A percentile compares a stretch with the other conserved stretches of the same genome.
phyloP scores from a whole-genome alignment of 2,329 filamentous ascomycete genomes.

The Aspergillus flavus region DNA sequence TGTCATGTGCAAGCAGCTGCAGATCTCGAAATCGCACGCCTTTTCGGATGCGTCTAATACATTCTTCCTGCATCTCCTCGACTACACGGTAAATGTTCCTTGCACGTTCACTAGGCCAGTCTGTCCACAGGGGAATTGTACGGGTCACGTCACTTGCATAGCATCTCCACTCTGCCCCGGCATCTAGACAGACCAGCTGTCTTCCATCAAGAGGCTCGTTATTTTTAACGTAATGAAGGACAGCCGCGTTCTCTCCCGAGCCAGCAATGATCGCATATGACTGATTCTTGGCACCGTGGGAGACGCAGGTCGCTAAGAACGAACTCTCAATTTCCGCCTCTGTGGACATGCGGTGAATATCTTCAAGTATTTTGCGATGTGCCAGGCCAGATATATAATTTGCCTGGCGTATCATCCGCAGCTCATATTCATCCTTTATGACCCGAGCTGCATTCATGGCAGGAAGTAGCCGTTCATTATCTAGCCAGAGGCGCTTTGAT shows the following conservation, averaged over 20 bases:
- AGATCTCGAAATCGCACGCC: slow-evolving; percentile 81
- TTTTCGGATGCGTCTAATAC: slow-evolving; percentile 70
- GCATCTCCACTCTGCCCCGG: slow-evolving; percentile 74
- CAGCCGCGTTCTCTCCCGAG: slow-evolving; percentile 76
- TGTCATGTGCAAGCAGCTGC: slow-evolving; percentile 75
- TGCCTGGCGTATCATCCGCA: slow-evolving; percentile 71
- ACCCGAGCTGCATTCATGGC: slow-evolving; percentile 71
- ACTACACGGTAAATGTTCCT: slow-evolving; percentile 81
- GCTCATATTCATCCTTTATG: slow-evolving; percentile 74
- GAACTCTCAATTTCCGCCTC: slow-evolving; percentile 82
- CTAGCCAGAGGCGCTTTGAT: slow-evolving; percentile 24
- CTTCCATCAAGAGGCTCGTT: slow-evolving; percentile 69
- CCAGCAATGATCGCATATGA: slow-evolving; percentile 88
- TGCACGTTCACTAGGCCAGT: slow-evolving; percentile 63
- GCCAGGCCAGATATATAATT: slow-evolving; percentile 70
- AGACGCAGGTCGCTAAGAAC: slow-evolving; percentile 76
- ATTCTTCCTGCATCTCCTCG: slow-evolving; percentile 80
- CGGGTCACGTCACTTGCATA: slow-evolving; percentile 78
- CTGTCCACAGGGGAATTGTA: slow-evolving; percentile 78
- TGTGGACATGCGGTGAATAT: slow-evolving; percentile 66
- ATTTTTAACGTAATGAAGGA: slow-evolving; percentile 85
- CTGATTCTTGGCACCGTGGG: slow-evolving; percentile 76
- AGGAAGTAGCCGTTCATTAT: slow-evolving; percentile 33
- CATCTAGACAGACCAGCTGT: slow-evolving; percentile 80
- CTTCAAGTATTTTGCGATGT: slow-evolving; percentile 64